Base-by-base conservation (phyloP, 192 early-diverging fungal genomes). In the Coemansia sp. region DNA sequence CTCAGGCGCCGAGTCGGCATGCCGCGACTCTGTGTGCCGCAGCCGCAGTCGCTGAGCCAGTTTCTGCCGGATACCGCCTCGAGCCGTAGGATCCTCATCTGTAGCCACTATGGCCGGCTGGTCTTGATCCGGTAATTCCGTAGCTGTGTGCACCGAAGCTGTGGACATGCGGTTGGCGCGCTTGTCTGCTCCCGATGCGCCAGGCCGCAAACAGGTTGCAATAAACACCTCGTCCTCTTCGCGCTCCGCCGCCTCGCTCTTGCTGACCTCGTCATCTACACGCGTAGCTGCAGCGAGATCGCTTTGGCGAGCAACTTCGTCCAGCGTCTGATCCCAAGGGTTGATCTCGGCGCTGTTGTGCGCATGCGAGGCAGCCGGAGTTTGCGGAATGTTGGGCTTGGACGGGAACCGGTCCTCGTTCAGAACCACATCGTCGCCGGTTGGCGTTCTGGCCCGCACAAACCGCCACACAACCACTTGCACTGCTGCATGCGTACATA, bases 381-480 rank as follows among this genome's bases (percentile, higher is more conserved):
- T 50, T 37, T 52, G 60, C n/a, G 75, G 69, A 22, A 65, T 65
- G 11, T 19, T 56, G 24, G 66, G 68, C 19, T 13, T 51, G 9
- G 53, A 60, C 24, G 61, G 72, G 57, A 74, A 80, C 50, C 59
- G 57, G 29, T 61, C 56, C 23, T 84, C 73, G 57, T 29, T 52
- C 18, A 61, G 66, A 23, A 54, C 60, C 26, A 66, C 41, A 20
- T 59, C 66, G 38, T 48, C 14, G 48, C 16, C 29, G 1, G 52
- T 62, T 0, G 65, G 59, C 47, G 48, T 38, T 16, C 50, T 38
- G 4, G 65, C 59, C 18, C 56, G 68, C 38, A 84, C 57, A 18
- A 84, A 64, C 45, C 84, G 79, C 57, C 86, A 66, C 2, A 89
- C 69, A 1, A 82, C 70, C 2, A 89, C 83, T 54, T 78, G 77